A percentile compares a stretch with the other conserved stretches of the same genome.
phyloP scores from a whole-genome alignment of 2,329 filamentous ascomycete species.

The Decorospora gaudefroyi region DNA sequence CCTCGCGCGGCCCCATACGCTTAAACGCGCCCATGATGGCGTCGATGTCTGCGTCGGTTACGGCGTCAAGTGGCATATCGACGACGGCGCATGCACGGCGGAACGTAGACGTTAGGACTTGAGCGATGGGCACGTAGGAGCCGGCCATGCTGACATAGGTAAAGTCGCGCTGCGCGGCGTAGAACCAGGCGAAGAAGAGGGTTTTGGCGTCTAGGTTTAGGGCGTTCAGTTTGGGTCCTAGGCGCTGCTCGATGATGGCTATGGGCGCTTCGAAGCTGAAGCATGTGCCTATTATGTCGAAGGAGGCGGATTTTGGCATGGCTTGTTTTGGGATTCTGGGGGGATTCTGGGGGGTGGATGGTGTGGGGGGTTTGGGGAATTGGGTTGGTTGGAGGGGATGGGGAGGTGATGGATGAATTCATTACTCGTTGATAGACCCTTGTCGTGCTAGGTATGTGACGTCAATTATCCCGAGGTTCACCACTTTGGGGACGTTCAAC shows the following conservation, averaged over 20 bases:
- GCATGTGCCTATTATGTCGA: constrained; percentile 36
- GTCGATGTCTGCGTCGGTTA: constrained; percentile 26
- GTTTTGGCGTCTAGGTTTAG: constrained; percentile 25
- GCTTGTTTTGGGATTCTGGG: not conserved
- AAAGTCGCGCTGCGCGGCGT: constrained; percentile 35
- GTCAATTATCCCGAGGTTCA: constrained; percentile 1
- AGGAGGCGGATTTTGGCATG: constrained; percentile 31
- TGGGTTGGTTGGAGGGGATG: not conserved
- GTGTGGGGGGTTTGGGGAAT: not conserved
- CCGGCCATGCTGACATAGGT: constrained; percentile 28
- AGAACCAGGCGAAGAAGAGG: constrained; percentile 37
- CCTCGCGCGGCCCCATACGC: constrained; percentile 25
- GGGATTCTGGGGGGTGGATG: not conserved
- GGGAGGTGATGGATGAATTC: not conserved
- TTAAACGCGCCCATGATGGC: constrained; percentile 31
- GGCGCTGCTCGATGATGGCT: constrained; percentile 20
- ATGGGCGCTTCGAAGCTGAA: constrained; percentile 30
- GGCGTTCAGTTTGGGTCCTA: constrained; percentile 21
- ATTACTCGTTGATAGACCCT: too few relatives aligned
- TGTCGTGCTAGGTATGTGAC: too few relatives aligned
- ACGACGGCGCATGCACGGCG: constrained; percentile 26
- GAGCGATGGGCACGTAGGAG: constrained; percentile 30
- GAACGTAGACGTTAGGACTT: constrained; percentile 26
- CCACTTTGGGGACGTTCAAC: not conserved
- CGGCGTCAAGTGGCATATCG: constrained; percentile 20